Evolutionary conservation across 2,329 filamentous ascomycete species (phyloP), one percentile per base, ranked within the genome.

Genomic region (Drechslerella dactyloides): DNA sequence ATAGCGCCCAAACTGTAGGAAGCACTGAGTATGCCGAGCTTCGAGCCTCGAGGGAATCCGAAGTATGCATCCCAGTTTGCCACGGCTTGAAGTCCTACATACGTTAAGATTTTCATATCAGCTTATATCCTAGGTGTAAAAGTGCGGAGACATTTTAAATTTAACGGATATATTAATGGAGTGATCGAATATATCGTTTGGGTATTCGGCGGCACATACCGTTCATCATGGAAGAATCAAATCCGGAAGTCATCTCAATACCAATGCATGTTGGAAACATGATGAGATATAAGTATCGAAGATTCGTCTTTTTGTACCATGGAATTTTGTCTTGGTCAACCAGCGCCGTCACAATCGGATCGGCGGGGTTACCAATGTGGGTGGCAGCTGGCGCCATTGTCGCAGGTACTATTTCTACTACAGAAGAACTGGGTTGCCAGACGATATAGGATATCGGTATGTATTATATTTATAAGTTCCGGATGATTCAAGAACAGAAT

Each of bases 251-350:
- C 75, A 85, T 85, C 78, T 87, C 86, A 65, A 87, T 85, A 52
- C 85, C 85, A 80, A 87, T 84, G 77, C 84, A 86, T 48, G 84
- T 84, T 21, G 84, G 84, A 66, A 87, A 84, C 55, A 88, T 81
- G 69, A 85, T 78, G 5, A 87, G 76, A 75, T 88, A 87, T 40
- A 87, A 80, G 17, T 76, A 76, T 59, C 85, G 81, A 42, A 87
- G 79, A 74, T 87, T 87, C 0, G 83, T 84, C 78, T 88, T 88
- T 75, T 81, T 82, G 63, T 79, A 81, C 80, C 81, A 82, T 57
- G 77, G 75, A 8, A 79, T 75, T 37, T 74, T 78, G 73, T 82
- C 81, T 59, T 79, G 76, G 23, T 80, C 77, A 11, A 81, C 79
- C 52, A 82, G 76, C 55, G 78, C 78, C 30, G 80, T 80, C 64